phyloP scores from a whole-genome alignment of 352 stramenopile species.

The Stephanocyclus meneghinianus region DNA sequence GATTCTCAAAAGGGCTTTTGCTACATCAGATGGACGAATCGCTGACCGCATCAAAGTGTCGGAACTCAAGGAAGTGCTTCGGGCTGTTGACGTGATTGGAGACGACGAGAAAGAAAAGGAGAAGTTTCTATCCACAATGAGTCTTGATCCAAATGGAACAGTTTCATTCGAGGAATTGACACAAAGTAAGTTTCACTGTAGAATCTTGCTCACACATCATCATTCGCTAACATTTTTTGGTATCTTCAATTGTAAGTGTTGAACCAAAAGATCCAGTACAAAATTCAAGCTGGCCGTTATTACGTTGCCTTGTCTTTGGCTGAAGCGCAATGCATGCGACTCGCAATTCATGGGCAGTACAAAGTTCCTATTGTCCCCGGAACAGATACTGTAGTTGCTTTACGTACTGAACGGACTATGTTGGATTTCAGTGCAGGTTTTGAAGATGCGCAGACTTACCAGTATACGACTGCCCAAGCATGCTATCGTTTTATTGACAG shows the following conservation, averaged over 20 bases:
- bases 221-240: not conserved
- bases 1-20: constrained; percentile 85
- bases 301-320: constrained; percentile 94
- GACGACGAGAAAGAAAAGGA: constrained; percentile 84
- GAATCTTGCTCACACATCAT: not conserved
- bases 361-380: constrained; percentile 76
- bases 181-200: constrained; percentile 37
- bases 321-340: constrained; percentile 95
- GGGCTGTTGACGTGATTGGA: constrained; percentile 85
- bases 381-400: constrained; percentile 77
- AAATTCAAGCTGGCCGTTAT: constrained; percentile 87
- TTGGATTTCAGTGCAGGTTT: constrained; percentile 85
- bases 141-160: constrained; percentile 67
- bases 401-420: constrained; percentile 82
- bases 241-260: constrained; percentile 48
- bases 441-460: constrained; percentile 80
- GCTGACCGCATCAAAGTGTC: constrained; percentile 83
- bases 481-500: constrained; percentile 98
- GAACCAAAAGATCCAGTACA: constrained; percentile 82
- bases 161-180: constrained; percentile 84
- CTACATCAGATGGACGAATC: constrained; percentile 82
- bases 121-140: constrained; percentile 83
- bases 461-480: constrained; percentile 84
- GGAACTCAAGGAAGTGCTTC: constrained; percentile 84
- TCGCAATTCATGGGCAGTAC: constrained; percentile 90